Percentiles rank a stretch among this genome's conserved stretches.
Conservation (phyloP, 306 rosid genomes). For the Ormosia emarginata region DNA sequence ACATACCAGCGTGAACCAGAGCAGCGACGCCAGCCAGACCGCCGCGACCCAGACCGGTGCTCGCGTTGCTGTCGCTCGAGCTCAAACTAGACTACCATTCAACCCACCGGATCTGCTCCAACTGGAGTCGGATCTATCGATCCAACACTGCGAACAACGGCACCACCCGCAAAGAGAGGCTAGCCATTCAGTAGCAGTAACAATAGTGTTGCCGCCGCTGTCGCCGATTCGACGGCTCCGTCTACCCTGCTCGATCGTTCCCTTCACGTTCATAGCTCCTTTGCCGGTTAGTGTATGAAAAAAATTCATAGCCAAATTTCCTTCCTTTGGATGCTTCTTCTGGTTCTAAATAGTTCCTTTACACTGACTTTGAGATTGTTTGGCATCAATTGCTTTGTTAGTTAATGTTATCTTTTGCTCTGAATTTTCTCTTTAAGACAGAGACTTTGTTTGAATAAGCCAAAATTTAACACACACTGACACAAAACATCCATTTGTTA, state of each 20-base stretch:
- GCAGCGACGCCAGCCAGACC: too few relatives aligned
- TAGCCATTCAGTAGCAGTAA: conserved; percentile 85
- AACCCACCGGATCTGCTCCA: too few relatives aligned
- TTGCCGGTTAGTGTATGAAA: conserved; percentile 59
- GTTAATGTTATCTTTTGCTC: background rate
- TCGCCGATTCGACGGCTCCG: conserved; percentile 73
- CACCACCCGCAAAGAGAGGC: conserved; percentile 83
- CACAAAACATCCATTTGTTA: background rate
- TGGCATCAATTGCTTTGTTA: background rate
- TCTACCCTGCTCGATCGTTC: conserved; percentile 88
- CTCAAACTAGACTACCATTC: too few relatives aligned
- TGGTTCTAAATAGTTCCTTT: too few relatives aligned
- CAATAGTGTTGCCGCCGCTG: conserved; percentile 49
- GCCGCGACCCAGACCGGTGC: too few relatives aligned
- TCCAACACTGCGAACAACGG: too few relatives aligned
- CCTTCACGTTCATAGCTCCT: conserved; percentile 84
- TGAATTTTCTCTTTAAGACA: background rate
- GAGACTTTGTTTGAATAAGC: background rate
- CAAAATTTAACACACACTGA: background rate
- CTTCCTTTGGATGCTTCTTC: background rate
- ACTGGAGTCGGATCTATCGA: too few relatives aligned
- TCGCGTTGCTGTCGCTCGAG: too few relatives aligned
- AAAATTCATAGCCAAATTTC: background rate
- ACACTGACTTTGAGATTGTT: background rate
- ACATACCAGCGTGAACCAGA: too few relatives aligned